These are phyloP conservation scores for Apophysomyces variabilis DNA, from an alignment of 371 early-diverging fungal species.

Conservation along the genomic window DNA sequence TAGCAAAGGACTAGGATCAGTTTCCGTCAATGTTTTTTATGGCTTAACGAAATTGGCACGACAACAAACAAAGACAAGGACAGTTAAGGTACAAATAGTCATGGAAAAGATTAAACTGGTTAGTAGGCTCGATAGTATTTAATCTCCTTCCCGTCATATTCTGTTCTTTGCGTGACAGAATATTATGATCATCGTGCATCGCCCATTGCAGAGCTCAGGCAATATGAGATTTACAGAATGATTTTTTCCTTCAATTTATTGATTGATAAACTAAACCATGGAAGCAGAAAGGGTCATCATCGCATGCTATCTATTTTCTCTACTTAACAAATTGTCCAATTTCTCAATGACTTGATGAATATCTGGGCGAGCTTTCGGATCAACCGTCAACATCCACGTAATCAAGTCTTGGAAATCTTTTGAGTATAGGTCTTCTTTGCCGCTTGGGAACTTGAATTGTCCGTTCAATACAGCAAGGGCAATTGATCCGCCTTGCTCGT, in stretches of 20 bases:
- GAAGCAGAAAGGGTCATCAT: background rate
- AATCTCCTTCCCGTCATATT: too few species aligned
- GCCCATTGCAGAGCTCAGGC: too few species aligned
- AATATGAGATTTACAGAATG: background rate
- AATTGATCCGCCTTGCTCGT: conserved; percentile 75
- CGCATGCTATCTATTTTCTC: conserved; percentile 8
- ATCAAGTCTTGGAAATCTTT: conserved; percentile 65
- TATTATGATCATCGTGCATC: too few species aligned
- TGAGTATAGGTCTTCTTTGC: conserved; percentile 49
- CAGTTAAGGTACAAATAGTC: too few species aligned
- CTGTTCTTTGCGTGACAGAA: too few species aligned
- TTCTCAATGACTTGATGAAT: conserved; percentile 45
- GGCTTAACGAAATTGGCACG: too few species aligned
- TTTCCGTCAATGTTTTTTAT: too few species aligned
- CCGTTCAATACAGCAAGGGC: conserved; percentile 75
- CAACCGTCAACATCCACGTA: conserved; percentile 66
- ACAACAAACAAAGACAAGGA: too few species aligned
- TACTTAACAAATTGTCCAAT: background rate
- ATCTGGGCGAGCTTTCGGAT: conserved; percentile 70
- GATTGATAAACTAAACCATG: background rate
- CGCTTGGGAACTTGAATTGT: conserved; percentile 63
- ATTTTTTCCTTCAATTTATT: background rate
- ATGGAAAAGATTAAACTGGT: too few species aligned
- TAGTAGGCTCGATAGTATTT: too few species aligned
- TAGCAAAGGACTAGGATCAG: background rate